Evolutionary conservation across 768 basidiomycete genomes (phyloP), one percentile per base, ranked within the genome.

Genomic region (Strobilomyces dryophilus): DNA sequence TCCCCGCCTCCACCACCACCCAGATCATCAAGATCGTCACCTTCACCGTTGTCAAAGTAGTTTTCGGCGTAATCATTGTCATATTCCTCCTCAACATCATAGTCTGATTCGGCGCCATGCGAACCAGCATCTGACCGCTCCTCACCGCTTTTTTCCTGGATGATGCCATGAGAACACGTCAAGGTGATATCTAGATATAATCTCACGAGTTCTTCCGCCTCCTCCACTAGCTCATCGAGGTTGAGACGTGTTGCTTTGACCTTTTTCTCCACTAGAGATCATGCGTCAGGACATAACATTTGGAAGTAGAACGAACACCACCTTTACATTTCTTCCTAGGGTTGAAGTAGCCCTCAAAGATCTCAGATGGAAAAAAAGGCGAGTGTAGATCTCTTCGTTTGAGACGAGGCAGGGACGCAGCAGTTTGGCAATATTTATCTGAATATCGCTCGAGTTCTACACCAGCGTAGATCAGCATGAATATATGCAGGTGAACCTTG

Each of bases 41-140:
- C 84, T 69, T 92, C 90, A 17, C 90, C 90, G 49, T 91, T 92
- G 67, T 93, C 90, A 65, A 93, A 93, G 76, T 93, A 92, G 65
- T 93, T 90, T 56, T 88, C 87, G 3, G 86, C 90, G 56, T 93
- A 93, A 57, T 93, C 91, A 59, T 93, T 92, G 68, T 92, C 91
- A 63, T 92, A 91, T 61, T 92, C 90, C 67, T 95, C 92, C 31
- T 92, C 87, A 20, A 89, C 87, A 57, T 92, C 90, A 63, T 92
- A 92, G 66, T 92, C 89, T 24, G 81, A 83, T 37, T 83, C 82
- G 8, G 70, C 78, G 29, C 68, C 79, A 60, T 86, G 83, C 11
- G 87, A 88, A 20, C 81, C 87, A 24, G 68, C 77, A 15, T 87
- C 82, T 29, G 86, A 89, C 4, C 74, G 74, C 52, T 90, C 88